Conservation (phyloP, 345 rosid genomes). For the Aquilaria malaccensis region DNA sequence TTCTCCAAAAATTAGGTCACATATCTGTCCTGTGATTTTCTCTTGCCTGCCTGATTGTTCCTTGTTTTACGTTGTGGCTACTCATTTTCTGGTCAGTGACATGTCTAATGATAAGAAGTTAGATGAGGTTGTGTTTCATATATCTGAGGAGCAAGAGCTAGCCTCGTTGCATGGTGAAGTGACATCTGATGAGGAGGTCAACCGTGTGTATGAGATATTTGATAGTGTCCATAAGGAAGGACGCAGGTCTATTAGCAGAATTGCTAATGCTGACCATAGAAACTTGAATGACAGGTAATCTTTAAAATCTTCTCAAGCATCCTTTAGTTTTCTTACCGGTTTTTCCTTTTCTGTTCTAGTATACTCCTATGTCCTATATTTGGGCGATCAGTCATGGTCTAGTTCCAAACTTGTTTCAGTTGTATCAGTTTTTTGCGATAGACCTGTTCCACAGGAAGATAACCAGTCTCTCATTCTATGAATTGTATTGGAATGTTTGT, state of each 20-base stretch:
- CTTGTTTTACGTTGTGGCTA: not conserved
- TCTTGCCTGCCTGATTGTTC: constrained; percentile 3
- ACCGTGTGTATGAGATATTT: constrained; percentile 26
- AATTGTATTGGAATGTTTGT: too few species aligned
- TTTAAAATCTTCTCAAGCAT: constrained; percentile 1
- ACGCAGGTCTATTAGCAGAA: constrained; percentile 23
- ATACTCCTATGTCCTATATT: too few species aligned
- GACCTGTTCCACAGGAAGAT: too few species aligned
- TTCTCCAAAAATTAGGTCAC: not conserved
- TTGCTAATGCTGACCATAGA: constrained; percentile 31
- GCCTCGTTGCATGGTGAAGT: constrained; percentile 20
- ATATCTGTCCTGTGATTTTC: not conserved
- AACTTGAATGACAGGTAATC: constrained; percentile 51
- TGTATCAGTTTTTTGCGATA: too few species aligned
- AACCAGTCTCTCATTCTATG: too few species aligned
- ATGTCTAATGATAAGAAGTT: constrained; percentile 47
- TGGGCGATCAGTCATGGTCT: too few species aligned
- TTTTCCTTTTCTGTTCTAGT: not conserved
- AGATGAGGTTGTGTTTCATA: constrained; percentile 29
- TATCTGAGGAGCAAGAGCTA: constrained; percentile 29
- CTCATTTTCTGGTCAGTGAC: constrained; percentile 22
- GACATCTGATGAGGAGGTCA: constrained; percentile 20
- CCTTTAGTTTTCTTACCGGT: not conserved
- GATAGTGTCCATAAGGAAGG: constrained; percentile 33
- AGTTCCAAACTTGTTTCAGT: too few species aligned